Percentiles rank a stretch among this genome's conserved stretches.
phyloP scores from a whole-genome alignment of 495 filamentous ascomycete species.

The Aspergillus coremiiformis region DNA sequence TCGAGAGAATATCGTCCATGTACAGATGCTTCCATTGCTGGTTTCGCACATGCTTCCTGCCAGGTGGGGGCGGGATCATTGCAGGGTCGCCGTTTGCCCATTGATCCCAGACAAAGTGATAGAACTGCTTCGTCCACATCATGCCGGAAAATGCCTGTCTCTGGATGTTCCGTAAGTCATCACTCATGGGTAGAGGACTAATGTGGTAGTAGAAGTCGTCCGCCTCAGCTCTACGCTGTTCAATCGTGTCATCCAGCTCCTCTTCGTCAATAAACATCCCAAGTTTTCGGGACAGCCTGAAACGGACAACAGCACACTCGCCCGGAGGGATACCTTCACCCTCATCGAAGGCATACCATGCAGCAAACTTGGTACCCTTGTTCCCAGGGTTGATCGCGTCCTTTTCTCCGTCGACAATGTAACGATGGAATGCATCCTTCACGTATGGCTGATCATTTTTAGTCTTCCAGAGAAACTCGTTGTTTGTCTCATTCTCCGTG shows the following conservation, averaged over 20 bases:
- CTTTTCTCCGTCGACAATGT: slow-evolving; percentile 77
- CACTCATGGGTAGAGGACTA: slow-evolving; percentile 87
- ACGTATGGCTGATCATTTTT: slow-evolving; percentile 77
- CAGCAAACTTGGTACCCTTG: slow-evolving; percentile 80
- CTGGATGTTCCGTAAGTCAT: slow-evolving; percentile 92
- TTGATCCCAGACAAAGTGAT: slow-evolving; percentile 94
- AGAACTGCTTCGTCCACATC: slow-evolving; percentile 97
- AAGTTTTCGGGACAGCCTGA: slow-evolving; percentile 69
- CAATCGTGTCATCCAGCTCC: slow-evolving; percentile 83
- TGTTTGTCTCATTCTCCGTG: slow-evolving; percentile 94
- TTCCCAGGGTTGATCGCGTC: slow-evolving; percentile 71
- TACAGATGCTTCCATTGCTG: slow-evolving; percentile 87
- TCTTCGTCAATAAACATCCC: slow-evolving; percentile 84
- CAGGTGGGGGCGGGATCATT: slow-evolving; percentile 75
- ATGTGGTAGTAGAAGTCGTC: slow-evolving; percentile 94
- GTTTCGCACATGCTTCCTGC: slow-evolving; percentile 76
- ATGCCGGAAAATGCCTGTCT: slow-evolving; percentile 90
- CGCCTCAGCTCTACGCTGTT: slow-evolving; percentile 74
- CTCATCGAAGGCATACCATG: slow-evolving; percentile 89
- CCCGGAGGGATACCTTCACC: slow-evolving; percentile 77
- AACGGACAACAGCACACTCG: slow-evolving; percentile 91
- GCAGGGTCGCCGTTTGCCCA: slow-evolving; percentile 78
- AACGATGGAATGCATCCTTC: slow-evolving; percentile 89
- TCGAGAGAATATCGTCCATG: slow-evolving; percentile 88
- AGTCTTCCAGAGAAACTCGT: slow-evolving; percentile 62